A percentile compares a stretch with the other conserved stretches of the same genome.
Conservation (phyloP, 2,329 filamentous ascomycete species). For the Remersonia thermophila region DNA sequence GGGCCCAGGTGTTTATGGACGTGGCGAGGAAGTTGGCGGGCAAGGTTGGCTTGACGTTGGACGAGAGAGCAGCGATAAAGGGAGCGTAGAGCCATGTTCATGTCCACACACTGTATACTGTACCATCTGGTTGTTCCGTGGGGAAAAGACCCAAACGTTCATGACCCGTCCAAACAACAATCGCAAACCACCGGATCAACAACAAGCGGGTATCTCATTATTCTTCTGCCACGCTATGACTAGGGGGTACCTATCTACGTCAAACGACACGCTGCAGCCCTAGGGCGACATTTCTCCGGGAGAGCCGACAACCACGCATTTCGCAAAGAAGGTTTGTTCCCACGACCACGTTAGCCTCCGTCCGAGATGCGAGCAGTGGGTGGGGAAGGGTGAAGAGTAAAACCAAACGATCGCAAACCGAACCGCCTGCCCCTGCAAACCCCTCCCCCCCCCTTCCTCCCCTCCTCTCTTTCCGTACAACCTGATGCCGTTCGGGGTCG, state of each 20-base stretch:
- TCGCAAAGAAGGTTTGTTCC: constrained; percentile 2
- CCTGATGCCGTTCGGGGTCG: constrained; percentile 1
- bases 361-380: constrained; percentile 21
- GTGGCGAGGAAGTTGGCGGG: constrained; percentile 48
- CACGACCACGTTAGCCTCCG: constrained; percentile 29
- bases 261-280: background rate
- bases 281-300: no score
- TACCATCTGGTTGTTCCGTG: no score
- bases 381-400: constrained; percentile 23
- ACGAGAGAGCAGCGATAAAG: background rate
- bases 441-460: background rate
- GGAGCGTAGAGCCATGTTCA: no score
- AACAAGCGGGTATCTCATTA: constrained; percentile 7
- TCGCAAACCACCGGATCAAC: no score
- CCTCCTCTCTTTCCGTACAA: background rate
- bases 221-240: no score
- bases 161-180: no score
- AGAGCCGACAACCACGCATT: no score
- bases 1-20: constrained; percentile 57
- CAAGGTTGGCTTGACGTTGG: constrained; percentile 29
- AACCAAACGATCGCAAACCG: constrained; percentile 17
- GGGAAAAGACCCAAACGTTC: no score
- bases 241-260: background rate
- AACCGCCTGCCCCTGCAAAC: constrained; percentile 3
- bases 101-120: no score